phyloP scores from a whole-genome alignment of 2,329 filamentous ascomycete genomes.

The Fonsecaea monophora region DNA sequence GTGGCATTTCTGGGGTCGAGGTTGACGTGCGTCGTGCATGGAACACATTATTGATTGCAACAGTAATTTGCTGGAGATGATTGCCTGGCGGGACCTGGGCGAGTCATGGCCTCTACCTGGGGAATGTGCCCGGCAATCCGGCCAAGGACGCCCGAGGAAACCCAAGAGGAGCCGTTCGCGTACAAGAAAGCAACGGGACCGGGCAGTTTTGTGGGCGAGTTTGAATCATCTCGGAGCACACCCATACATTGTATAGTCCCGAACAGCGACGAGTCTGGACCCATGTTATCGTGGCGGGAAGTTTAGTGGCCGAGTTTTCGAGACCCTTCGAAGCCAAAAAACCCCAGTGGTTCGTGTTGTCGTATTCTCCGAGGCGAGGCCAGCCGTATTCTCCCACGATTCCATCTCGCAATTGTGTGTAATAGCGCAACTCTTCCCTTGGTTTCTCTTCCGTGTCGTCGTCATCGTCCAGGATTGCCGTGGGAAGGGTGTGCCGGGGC shows the following conservation, averaged over 20 bases:
- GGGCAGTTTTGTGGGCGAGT: not conserved
- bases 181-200: not conserved
- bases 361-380: not conserved
- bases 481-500: not conserved
- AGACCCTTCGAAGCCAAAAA: constrained; percentile 3
- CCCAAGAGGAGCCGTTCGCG: constrained; percentile 8
- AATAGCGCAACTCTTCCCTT: not conserved
- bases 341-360: constrained; percentile 7
- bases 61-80: constrained; percentile 3
- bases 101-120: not conserved
- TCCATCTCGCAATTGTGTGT: not conserved
- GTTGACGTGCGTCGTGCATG: constrained; percentile 3
- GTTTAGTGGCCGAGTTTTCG: not conserved
- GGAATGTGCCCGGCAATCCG: not conserved
- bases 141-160: constrained; percentile 4
- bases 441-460: constrained; percentile 9
- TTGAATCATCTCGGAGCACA: not conserved
- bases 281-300: constrained; percentile 1
- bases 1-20: not conserved
- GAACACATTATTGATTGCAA: not conserved
- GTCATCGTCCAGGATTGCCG: constrained; percentile 7
- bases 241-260: not conserved
- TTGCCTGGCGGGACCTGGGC: constrained; percentile 1
- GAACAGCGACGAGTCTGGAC: not conserved
- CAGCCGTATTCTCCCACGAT: not conserved